Evolutionary conservation across 2,329 filamentous ascomycete genomes (phyloP), one percentile per base, ranked within the genome.

Genomic region (Hyphodiscus sp.): DNA sequence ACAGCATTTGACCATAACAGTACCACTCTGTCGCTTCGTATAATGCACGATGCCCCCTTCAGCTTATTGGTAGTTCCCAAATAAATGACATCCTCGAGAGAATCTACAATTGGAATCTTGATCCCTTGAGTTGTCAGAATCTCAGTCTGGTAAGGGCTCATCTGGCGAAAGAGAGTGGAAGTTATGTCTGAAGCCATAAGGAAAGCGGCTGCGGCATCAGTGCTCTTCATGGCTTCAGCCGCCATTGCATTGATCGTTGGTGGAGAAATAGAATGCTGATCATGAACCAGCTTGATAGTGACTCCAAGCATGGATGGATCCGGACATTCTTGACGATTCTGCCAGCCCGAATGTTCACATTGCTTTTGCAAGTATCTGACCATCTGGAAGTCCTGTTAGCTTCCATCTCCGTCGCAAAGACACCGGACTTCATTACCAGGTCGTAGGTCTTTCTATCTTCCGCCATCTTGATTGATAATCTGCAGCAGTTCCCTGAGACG

Each of bases 121-220:
- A 58, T 47, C 16, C 38, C 38, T 7, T 41, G 11, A 16, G 49
- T 20, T 20, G 74, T 67, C 43, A 67, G 64, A 26, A 78, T 63
- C 56, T 76, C 74, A 0, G 67, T 71, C 51, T 76, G 73, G 33
- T 67, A 66, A 7, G 69, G 67, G 8, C 69, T 55, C 20, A 78
- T 56, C 0, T 68, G 68, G n/a, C 68, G 64, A 55, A 76, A 68
- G 38, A 78, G 72, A 16, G 71, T 71, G 20, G 71, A 68, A 20
- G 74, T 73, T 52, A 75, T 73, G 45, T 76, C 70, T 1, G 74
- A 73, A 16, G 71, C 71, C 72, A 79, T 76, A 6, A 76, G 77
- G 53, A 77, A 69, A 15, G 74, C 74, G 20, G 76, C 73, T 16
- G 69, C 67, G 19, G 74, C 68, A 57, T 76, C 76, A 52, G 78